phyloP scores from a whole-genome alignment of 306 rosid genomes.

The Cajanus cajan region DNA sequence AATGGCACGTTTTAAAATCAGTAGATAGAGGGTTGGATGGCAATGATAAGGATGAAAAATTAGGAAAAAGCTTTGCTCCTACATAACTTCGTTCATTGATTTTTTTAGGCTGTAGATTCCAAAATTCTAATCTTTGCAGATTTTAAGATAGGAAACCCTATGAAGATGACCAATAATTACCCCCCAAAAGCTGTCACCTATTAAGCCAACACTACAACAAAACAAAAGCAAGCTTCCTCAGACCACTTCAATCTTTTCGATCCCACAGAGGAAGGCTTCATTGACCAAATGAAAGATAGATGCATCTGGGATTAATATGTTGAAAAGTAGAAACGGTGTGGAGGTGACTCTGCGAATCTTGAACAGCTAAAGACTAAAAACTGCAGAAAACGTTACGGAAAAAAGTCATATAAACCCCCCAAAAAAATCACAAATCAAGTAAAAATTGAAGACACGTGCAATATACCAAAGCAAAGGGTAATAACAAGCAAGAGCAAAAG shows the following conservation, averaged over 20 bases:
- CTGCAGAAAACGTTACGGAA: constrained; percentile 37
- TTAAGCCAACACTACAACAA: constrained; percentile 12
- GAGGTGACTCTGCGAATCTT: constrained; percentile 41
- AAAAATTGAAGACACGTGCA: neutral
- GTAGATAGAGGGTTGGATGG: neutral
- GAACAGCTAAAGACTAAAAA: constrained; percentile 43
- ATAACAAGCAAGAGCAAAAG: neutral
- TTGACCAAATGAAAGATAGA: constrained; percentile 29
- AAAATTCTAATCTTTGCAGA: constrained; percentile 43
- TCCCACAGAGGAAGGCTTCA: constrained; percentile 23
- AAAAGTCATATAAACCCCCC: neutral
- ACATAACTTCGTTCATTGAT: neutral
- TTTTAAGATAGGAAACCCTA: constrained; percentile 40
- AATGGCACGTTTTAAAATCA: constrained; percentile 23
- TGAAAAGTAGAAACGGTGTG: constrained; percentile 29
- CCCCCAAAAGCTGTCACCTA: constrained; percentile 36
- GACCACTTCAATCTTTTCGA: constrained; percentile 28
- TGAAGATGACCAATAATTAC: constrained; percentile 39
- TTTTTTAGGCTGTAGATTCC: constrained; percentile 36
- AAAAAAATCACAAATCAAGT: neutral
- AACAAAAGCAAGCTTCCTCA: constrained; percentile 31
- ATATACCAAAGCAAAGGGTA: neutral
- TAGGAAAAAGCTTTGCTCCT: neutral
- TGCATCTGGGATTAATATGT: constrained; percentile 33
- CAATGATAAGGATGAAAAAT: neutral